Conservation (phyloP, 441 rosid species). For the Euphorbia celastroides region DNA sequence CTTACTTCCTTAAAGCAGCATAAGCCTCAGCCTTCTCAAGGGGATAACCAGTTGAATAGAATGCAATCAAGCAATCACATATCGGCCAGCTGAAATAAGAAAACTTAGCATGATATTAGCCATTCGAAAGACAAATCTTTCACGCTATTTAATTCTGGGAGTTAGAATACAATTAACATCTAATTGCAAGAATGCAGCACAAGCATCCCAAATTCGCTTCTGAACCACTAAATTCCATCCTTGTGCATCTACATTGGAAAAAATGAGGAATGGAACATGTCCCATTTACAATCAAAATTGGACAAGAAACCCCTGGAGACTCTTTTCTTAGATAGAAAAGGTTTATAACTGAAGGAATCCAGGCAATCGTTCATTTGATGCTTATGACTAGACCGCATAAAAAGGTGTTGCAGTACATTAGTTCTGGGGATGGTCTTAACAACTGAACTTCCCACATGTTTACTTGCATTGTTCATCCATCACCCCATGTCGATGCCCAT, state of each 20-base stretch:
- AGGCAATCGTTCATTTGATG: no score
- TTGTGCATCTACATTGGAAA: no score
- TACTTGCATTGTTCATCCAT: not conserved
- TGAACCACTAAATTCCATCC: no score
- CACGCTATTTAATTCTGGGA: constrained; percentile 10
- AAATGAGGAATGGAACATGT: no score
- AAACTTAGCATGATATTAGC: constrained; percentile 22
- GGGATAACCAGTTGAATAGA: constrained; percentile 91
- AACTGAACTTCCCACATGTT: no score
- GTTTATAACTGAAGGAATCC: no score
- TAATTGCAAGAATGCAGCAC: not conserved
- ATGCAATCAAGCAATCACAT: constrained; percentile 97
- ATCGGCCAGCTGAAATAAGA: constrained; percentile 82
- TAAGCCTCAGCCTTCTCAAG: constrained; percentile 93
- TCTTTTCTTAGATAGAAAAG: no score
- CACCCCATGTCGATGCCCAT: not conserved
- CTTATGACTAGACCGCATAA: no score
- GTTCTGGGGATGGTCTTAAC: no score
- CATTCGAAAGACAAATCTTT: constrained; percentile 16
- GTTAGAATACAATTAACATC: not conserved
- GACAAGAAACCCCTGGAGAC: not conserved
- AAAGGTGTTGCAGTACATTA: no score
- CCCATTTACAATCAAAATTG: not conserved
- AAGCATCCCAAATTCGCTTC: not conserved
- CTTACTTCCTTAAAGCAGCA: constrained; percentile 91